phyloP scores from a whole-genome alignment of 768 basidiomycete species.

The Boletus subcaerulescens region DNA sequence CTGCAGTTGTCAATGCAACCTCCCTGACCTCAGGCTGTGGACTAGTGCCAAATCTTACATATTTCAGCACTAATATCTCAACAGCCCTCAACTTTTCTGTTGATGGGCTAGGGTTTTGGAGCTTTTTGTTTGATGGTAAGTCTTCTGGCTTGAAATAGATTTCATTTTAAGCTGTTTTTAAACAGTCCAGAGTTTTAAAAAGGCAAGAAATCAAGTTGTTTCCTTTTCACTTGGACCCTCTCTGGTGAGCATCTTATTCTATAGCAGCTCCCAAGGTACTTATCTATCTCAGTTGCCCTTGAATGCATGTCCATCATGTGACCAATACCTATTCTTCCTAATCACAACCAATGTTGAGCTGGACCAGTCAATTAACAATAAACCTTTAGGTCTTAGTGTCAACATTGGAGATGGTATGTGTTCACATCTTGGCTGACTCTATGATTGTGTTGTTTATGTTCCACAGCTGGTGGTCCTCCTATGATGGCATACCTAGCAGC shows the following conservation, averaged over 20 bases:
- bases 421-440: background rate
- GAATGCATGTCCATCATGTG: background rate
- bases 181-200: background rate
- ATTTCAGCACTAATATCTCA: too few species aligned
- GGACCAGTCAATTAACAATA: background rate
- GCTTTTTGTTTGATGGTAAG: background rate
- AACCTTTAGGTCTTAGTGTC: background rate
- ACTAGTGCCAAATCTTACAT: constrained; percentile 2
- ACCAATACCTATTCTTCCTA: constrained; percentile 4
- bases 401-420: background rate
- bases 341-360: constrained; percentile 8
- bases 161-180: background rate
- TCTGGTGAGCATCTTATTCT: background rate
- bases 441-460: background rate
- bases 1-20: background rate
- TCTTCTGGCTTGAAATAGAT: background rate
- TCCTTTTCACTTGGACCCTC: background rate
- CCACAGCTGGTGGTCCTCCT: background rate
- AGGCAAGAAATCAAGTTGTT: background rate
- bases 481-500: constrained; percentile 5
- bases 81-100: background rate
- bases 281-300: background rate
- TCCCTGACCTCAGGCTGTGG: background rate
- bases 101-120: background rate
- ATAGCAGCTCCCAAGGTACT: background rate